Evolutionary conservation across 1,284 basidiomycete species (phyloP), one percentile per base, ranked within the genome.

Genomic region (Ceratobasidium theobromae): DNA sequence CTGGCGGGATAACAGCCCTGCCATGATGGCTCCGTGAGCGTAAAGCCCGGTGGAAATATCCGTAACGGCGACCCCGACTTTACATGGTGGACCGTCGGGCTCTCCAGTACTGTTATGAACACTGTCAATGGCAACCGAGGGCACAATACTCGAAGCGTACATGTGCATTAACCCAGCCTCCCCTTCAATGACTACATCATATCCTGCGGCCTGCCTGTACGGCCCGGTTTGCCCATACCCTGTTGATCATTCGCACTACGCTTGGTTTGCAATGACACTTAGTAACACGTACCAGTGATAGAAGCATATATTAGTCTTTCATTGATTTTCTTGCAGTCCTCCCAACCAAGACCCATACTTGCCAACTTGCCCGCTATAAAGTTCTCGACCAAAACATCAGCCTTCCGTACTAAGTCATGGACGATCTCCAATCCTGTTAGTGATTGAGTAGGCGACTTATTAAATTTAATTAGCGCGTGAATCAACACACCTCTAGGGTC

Each of bases 151-250:
- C 16, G 23, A 53, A n/a, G 54, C 68, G 49, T 60, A 91, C 88
- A 95, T 95, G 76, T 95, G 93, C 93, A 96, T 95, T 53, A 96
- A 77, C 12, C 94, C 94, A 28, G 93, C 93, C 77, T 96, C 93
- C 11, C 87, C 93, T 75, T 95, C 92, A 43, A 95, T 90, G 33
- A 93, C 83, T 28, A 95, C 94, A 74, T 96, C 93, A 76, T 96
- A 96, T 4, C 94, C 95, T 12, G 93, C 89, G 38, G 87, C 85
- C 68, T 85, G 81, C 48, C 87, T 81, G 73, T 89, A 96, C 3
- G 95, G 94, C 0, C 95, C 95, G 0, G 91, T 95, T 72, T 97
- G 94, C 0, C 95, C 95, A 75, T 97, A 97, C 18, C 94, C 94
- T 93, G 65, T 5, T n/a, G n/a, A 38, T 3, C 11, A 43, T n/a